Percentiles rank a stretch among this genome's conserved stretches.
Conservation (phyloP, 2,329 filamentous ascomycete species). For the Xylaria sp. region DNA sequence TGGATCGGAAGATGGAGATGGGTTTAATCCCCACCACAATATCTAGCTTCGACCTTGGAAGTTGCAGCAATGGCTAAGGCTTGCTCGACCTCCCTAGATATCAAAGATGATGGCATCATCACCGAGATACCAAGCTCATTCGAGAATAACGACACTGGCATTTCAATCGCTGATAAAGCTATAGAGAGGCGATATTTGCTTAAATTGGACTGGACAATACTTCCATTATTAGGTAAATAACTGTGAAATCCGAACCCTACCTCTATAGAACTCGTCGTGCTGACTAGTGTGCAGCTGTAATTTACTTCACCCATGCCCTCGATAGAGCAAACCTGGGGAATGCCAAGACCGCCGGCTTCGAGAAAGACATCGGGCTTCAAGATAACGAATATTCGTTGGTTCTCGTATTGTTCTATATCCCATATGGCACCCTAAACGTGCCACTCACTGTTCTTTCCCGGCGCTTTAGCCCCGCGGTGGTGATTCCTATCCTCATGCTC, state of each 20-base stretch:
- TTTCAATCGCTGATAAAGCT: neutral
- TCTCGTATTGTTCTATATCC: constrained; percentile 39
- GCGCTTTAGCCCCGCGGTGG: constrained; percentile 30
- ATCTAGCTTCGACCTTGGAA: neutral
- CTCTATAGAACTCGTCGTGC: neutral
- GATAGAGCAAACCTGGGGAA: constrained; percentile 38
- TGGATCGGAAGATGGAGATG: neutral
- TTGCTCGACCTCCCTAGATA: neutral
- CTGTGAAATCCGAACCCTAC: neutral
- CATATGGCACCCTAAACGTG: constrained; percentile 33
- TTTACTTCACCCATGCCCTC: constrained; percentile 31
- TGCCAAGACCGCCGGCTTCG: constrained; percentile 36
- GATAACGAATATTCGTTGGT: constrained; percentile 38
- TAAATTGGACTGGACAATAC: neutral
- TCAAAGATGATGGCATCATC: neutral
- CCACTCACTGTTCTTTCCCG: constrained; percentile 33
- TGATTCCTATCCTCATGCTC: constrained; percentile 34
- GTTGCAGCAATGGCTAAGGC: neutral
- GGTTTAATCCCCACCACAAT: neutral
- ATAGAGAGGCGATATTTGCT: neutral
- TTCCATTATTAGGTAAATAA: neutral
- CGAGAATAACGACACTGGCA: neutral
- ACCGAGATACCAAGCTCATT: neutral
- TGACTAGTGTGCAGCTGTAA: constrained; percentile 11
- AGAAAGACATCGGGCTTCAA: constrained; percentile 33